Evolutionary conservation across 768 basidiomycete species (phyloP).

Genomic region (Psilocybe subaeruginosa): DNA sequence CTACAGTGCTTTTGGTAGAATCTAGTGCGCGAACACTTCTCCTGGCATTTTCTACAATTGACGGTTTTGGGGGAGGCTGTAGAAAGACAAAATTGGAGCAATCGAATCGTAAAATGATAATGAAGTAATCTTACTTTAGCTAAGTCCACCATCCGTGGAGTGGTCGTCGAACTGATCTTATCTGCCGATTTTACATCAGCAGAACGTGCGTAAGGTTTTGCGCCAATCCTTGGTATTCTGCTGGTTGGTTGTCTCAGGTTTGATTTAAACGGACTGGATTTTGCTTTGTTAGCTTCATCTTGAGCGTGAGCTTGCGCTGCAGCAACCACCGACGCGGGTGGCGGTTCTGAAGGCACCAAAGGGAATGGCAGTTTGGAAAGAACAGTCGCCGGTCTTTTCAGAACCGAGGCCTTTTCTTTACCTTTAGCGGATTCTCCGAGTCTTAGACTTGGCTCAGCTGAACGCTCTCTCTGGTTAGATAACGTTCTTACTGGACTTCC

Average conservation of each 20-base stretch:
- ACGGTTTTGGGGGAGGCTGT: conserved; percentile 12
- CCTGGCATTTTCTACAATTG: conserved; percentile 11
- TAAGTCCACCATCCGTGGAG: conserved; percentile 22
- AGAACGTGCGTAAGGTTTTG: conserved; percentile 59
- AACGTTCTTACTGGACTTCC: conserved; percentile 18
- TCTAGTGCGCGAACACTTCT: conserved; percentile 15
- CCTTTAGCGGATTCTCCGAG: conserved; percentile 18
- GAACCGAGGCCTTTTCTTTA: conserved; percentile 22
- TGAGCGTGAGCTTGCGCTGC: background rate
- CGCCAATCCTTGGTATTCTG: conserved; percentile 62
- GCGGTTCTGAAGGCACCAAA: conserved; percentile 23
- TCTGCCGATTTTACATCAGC: conserved; percentile 14
- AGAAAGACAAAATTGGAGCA: background rate
- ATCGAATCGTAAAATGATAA: background rate
- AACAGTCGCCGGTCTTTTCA: conserved; percentile 8
- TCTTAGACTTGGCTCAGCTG: conserved; percentile 13
- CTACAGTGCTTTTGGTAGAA: conserved; percentile 10
- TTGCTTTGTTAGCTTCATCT: conserved; percentile 8
- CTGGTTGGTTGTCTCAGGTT: conserved; percentile 55
- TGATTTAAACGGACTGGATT: conserved; percentile 40
- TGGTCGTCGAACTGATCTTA: conserved; percentile 12
- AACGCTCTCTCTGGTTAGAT: conserved; percentile 13
- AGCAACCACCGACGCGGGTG: conserved; percentile 2
- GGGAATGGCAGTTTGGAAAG: conserved; percentile 38
- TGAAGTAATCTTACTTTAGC: conserved; percentile 21